Percentiles rank a stretch among this genome's conserved stretches.
Evolutionary conservation across 371 early-diverging fungal genomes (phyloP).

Genomic region (Encephalitozoon cuniculi): DNA sequence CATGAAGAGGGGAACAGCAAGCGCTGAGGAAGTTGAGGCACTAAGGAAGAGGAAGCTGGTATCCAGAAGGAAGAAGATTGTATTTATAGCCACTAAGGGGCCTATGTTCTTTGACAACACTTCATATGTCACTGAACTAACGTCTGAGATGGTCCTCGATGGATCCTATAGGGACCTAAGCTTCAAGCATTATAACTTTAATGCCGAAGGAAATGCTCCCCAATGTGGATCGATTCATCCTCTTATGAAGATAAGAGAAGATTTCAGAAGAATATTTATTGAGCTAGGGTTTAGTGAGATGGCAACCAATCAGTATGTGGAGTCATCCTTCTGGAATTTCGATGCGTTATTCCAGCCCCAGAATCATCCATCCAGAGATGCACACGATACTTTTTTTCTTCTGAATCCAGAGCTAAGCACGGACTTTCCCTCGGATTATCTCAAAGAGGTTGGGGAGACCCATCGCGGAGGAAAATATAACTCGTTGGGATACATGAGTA

Average conservation of each 20-base stretch:
- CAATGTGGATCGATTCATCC: constrained; percentile 88
- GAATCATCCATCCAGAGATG: constrained; percentile 95
- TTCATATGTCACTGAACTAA: constrained; percentile 84
- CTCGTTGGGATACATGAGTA: constrained; percentile 80
- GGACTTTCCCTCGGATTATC: constrained; percentile 72
- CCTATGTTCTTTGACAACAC: constrained; percentile 70
- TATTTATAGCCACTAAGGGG: constrained; percentile 76
- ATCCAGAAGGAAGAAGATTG: constrained; percentile 34
- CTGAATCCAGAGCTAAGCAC: constrained; percentile 63
- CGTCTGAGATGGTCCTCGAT: constrained; percentile 78
- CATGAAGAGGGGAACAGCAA: background rate
- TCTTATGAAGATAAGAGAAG: constrained; percentile 92
- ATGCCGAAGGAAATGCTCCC: constrained; percentile 72
- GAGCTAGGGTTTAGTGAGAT: constrained; percentile 96
- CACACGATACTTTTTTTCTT: constrained; percentile 97
- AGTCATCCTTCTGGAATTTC: constrained; percentile 99
- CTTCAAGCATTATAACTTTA: constrained; percentile 97
- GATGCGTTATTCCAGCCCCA: constrained; percentile 98
- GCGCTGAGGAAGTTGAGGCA: constrained; percentile 18
- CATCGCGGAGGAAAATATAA: constrained; percentile 92
- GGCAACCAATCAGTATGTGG: constrained; percentile 93
- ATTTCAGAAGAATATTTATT: constrained; percentile 95
- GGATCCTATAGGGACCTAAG: constrained; percentile 69
- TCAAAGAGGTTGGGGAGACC: constrained; percentile 78
- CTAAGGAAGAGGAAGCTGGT: constrained; percentile 57